Conservation (phyloP, 1,284 basidiomycete species). For the Microbotryum lychnidis-dioicae region DNA sequence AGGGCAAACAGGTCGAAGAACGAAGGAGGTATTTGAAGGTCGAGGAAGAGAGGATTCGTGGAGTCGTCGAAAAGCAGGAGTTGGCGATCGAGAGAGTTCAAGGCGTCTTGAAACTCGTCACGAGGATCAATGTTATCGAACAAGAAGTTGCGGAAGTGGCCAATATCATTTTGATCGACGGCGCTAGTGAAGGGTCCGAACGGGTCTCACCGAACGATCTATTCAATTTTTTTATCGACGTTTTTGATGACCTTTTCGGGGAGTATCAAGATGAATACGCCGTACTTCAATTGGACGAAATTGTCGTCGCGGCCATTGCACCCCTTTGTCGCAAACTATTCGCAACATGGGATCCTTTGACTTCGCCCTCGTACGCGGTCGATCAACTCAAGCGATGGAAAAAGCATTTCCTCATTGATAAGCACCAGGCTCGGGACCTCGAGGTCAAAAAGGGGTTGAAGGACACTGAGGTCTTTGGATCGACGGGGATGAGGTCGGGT, state of each 20-base stretch:
- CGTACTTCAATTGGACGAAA: conserved; percentile 72
- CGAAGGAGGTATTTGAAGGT: conserved; percentile 62
- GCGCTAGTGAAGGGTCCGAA: conserved; percentile 5
- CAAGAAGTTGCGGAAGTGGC: conserved; percentile 11
- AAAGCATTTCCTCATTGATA: conserved; percentile 58
- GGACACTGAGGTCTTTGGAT: conserved; percentile 54
- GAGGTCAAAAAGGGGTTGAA: conserved; percentile 43
- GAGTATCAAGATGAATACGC: conserved; percentile 72
- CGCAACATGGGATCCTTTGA: conserved; percentile 31
- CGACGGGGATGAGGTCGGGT: not conserved
- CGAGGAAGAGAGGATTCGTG: conserved; percentile 62
- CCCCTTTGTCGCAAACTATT: conserved; percentile 50
- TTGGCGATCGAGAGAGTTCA: conserved; percentile 23
- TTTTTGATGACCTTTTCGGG: conserved; percentile 61
- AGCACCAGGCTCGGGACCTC: conserved; percentile 48
- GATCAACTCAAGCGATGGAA: conserved; percentile 41
- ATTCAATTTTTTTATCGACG: conserved; percentile 59
- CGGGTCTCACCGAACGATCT: conserved; percentile 47
- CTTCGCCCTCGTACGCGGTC: conserved; percentile 19
- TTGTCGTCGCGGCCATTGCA: conserved; percentile 80
- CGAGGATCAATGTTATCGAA: conserved; percentile 14
- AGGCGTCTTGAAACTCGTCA: conserved; percentile 15
- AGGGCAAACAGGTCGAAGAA: conserved; percentile 74
- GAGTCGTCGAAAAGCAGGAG: conserved; percentile 49
- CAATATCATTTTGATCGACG: not conserved